Evolutionary conservation across 495 filamentous ascomycete species (phyloP).

Genomic region (Parmelia sp.): DNA sequence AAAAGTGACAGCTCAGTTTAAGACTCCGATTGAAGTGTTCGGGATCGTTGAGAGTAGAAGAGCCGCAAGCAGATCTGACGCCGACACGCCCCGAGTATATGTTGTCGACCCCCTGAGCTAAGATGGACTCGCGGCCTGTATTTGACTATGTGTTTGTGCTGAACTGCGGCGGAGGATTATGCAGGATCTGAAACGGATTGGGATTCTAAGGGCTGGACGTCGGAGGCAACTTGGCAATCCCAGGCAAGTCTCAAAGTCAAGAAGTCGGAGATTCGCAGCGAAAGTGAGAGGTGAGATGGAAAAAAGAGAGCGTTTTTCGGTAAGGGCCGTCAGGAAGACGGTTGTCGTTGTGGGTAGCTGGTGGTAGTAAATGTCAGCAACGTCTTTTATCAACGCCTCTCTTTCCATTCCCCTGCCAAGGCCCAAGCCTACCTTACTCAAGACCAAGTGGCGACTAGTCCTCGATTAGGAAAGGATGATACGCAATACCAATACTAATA

Average conservation of each 20-base stretch:
- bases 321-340: no score
- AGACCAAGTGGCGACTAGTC: not conserved
- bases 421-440: no score
- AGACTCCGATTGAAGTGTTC: constrained; percentile 3
- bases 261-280: not conserved
- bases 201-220: not conserved
- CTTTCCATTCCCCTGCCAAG: no score
- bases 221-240: not conserved
- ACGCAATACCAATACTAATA: no score
- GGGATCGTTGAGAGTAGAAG: not conserved
- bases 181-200: constrained; percentile 6
- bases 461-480: constrained; percentile 1
- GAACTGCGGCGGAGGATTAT: not conserved
- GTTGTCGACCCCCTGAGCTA: not conserved
- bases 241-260: not conserved
- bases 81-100: not conserved
- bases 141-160: not conserved
- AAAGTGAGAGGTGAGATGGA: not conserved
- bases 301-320: not conserved
- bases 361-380: not conserved
- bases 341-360: not conserved
- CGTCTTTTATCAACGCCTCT: not conserved
- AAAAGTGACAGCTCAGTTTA: not conserved
- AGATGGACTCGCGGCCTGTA: not conserved
- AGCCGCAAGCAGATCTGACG: not conserved